Percentiles rank a stretch among this genome's conserved stretches.
Evolutionary conservation across 768 basidiomycete species (phyloP).

Genomic region (Lactarius quietus): DNA sequence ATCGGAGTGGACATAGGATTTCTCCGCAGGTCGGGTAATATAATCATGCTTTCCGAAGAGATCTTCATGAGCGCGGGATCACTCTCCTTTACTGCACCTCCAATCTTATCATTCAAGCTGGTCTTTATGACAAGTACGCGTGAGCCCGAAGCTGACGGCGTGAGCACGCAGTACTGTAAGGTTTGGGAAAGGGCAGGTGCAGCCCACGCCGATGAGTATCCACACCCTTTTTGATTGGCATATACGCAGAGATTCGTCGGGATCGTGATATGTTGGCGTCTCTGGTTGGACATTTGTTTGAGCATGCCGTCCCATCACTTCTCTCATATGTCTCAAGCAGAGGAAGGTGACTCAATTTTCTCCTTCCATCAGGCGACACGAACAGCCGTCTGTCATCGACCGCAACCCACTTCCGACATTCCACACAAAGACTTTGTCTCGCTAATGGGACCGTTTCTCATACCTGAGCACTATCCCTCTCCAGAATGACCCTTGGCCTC

Average conservation of each 20-base stretch:
- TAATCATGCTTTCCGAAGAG: background rate
- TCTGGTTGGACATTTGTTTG: too few relatives aligned
- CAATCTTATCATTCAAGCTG: background rate
- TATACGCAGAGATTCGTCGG: background rate
- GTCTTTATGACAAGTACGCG: too few relatives aligned
- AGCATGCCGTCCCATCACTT: background rate
- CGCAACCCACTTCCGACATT: constrained; percentile 87
- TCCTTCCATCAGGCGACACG: constrained; percentile 44
- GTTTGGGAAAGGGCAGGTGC: constrained; percentile 68
- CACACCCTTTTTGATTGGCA: background rate
- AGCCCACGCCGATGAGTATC: constrained; percentile 56
- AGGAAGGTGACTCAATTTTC: background rate
- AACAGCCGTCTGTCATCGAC: constrained; percentile 68
- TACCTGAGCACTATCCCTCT: constrained; percentile 71
- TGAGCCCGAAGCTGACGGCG: constrained; percentile 63
- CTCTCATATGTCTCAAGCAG: background rate
- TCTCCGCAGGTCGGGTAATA: background rate
- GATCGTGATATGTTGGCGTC: background rate
- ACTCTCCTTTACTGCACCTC: background rate
- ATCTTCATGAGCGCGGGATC: background rate
- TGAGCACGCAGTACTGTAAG: constrained; percentile 71
- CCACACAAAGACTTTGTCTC: constrained; percentile 85
- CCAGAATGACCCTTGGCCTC: constrained; percentile 31
- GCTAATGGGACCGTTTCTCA: constrained; percentile 73
- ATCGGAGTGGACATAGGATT: too few relatives aligned